Percentiles rank a stretch among this genome's conserved stretches.
phyloP scores from a whole-genome alignment of 2,329 filamentous ascomycete species.

The Alternaria consortialis region DNA sequence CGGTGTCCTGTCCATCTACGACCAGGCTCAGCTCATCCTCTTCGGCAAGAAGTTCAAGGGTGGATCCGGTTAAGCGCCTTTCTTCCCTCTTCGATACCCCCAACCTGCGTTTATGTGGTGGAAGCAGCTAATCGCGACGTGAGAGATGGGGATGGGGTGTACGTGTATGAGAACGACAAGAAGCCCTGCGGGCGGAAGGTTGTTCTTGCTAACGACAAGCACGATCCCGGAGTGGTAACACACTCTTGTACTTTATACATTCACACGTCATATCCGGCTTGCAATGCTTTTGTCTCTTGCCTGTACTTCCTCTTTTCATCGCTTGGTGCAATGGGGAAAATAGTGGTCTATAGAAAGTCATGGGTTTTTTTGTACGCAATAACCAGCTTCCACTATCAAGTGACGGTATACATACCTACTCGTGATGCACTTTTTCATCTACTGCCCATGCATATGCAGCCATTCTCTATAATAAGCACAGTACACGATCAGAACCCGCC shows the following conservation, averaged over 20 bases:
- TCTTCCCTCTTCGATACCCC: slow-evolving; percentile 46
- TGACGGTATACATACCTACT: background rate
- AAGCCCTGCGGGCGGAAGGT: slow-evolving; percentile 52
- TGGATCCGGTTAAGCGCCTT: slow-evolving; percentile 56
- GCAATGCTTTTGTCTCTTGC: slow-evolving; percentile 49
- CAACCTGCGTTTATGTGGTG: slow-evolving; percentile 48
- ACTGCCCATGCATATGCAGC: background rate
- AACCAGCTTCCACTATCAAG: slow-evolving; percentile 6
- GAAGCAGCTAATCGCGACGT: slow-evolving; percentile 46
- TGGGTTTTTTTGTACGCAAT: slow-evolving; percentile 39
- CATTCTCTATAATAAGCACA: background rate
- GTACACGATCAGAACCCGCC: slow-evolving; percentile 2
- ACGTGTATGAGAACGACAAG: slow-evolving; percentile 50
- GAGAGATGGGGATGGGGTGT: slow-evolving; percentile 38
- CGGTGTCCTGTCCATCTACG: slow-evolving; percentile 99
- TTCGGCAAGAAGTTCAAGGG: slow-evolving; percentile 99
- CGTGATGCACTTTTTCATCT: background rate
- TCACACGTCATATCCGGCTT: slow-evolving; percentile 51
- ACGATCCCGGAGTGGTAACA: slow-evolving; percentile 49
- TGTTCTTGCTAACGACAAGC: slow-evolving; percentile 55
- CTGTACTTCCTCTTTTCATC: slow-evolving; percentile 47
- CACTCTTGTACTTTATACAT: slow-evolving; percentile 56
- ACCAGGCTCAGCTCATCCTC: slow-evolving; percentile 98
- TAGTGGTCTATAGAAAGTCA: slow-evolving; percentile 51
- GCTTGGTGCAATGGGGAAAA: slow-evolving; percentile 50